phyloP scores from a whole-genome alignment of 495 filamentous ascomycete genomes.

The Neurospora cerealis region DNA sequence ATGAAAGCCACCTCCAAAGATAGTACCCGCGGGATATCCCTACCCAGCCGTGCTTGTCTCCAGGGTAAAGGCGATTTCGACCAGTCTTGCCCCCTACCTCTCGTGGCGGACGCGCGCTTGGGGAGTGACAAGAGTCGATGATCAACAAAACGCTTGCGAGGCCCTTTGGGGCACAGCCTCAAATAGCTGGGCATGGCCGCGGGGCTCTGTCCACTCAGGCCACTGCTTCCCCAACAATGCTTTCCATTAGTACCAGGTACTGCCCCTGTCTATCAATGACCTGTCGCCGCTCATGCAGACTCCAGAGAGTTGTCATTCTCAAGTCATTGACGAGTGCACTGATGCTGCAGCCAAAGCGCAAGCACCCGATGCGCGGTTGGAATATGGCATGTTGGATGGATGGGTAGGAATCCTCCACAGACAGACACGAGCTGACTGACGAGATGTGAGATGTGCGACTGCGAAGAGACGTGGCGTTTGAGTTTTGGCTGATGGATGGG shows the following conservation, averaged over 20 bases:
- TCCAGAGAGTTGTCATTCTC: background rate
- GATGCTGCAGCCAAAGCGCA: background rate
- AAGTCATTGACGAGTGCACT: background rate
- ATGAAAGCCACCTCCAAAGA: background rate
- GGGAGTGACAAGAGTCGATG: background rate
- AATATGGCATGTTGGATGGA: background rate
- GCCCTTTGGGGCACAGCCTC: background rate
- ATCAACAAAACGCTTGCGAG: background rate
- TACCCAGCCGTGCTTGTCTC: background rate
- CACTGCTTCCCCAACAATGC: background rate
- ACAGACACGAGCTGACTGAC: background rate
- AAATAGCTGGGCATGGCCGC: background rate
- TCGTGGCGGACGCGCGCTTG: background rate
- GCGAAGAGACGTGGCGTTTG: background rate
- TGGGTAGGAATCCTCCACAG: background rate
- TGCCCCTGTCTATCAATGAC: background rate
- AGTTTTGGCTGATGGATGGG: background rate
- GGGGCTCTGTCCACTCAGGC: background rate
- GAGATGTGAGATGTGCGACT: background rate
- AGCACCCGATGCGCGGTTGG: background rate
- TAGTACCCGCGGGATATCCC: background rate
- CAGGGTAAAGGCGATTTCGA: background rate
- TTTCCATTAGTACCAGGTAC: background rate
- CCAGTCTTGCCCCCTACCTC: background rate
- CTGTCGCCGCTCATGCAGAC: background rate